Evolutionary conservation across 2,329 filamentous ascomycete genomes (phyloP), one percentile per base, ranked within the genome.

Genomic region (Berkeleyomyces basicola): DNA sequence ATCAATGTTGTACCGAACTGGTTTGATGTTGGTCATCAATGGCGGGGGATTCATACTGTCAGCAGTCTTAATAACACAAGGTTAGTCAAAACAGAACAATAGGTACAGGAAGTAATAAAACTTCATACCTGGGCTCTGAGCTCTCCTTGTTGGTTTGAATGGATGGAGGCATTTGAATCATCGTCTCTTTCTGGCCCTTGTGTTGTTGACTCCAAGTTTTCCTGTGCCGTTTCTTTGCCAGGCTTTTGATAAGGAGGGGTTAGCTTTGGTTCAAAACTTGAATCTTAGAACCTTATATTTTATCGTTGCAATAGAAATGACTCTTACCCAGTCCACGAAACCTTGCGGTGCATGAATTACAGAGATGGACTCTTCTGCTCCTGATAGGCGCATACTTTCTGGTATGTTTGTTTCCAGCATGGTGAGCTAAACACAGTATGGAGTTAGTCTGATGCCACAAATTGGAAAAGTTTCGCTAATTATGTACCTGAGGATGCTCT

Each of bases 281-380:
- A n/a, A n/a, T 11, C 10, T n/a, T 36, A 37, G 33, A 7, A n/a
- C 10, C 10, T 31, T n/a, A 14, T 43, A 46, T 36, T 31, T 16
- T 11, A 23, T 1, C 39, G 37, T 6, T 23, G n/a, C n/a, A 55
- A 33, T 5, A 10, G 33, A 16, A 10, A 4, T 4, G 40, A 16
- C 7, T 44, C 81, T 70, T 72, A 93, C 88, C 81, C 93, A 95
- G 68, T 82, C 82, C 63, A 83, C 81, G 72, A 93, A 96, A 66
- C 86, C 88, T 67, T 89, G 80, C 0, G 91, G 90, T 14, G 88
- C 89, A 77, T 96, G 91, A 67, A 96, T 96, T 62, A 95, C 91
- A 1, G 91, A 96, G 61, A 89, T 81, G 33, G 90, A 86, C 67
- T 91, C 89, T 67, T 95, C 89, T 65, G 84, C 84, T 33, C 80